Base-by-base conservation (phyloP, 2,329 filamentous ascomycete genomes). In the Xylariaceae sp. region DNA sequence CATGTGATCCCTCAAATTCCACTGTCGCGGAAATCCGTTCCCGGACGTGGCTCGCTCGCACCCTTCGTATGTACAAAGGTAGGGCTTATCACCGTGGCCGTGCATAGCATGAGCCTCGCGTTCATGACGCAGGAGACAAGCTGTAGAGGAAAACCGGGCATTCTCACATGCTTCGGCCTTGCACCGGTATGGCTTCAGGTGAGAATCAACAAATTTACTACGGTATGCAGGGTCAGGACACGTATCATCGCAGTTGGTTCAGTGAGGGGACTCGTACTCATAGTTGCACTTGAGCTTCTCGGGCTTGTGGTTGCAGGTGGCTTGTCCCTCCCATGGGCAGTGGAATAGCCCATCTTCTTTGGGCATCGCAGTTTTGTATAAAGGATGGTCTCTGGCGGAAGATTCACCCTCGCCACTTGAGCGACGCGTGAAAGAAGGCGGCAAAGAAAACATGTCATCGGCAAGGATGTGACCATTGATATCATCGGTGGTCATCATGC, bases 221-320 rank as follows among this genome's bases (percentile, higher is more conserved):
- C 46, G 16, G 45, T 43, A 44, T 44, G 34, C 46, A 41, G 49
- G 51, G 56, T 64, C 56, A 63, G 56, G 58, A 53, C 43, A 46
- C 12, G 13, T 13, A 10, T 47, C 15, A 12, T 49, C 42, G 48
- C 3, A 18, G 3, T 41, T 39, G 19, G 15, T 43, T 21, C 7
- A 32, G 34, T 36, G 34, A 34, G 42, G 37, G 54, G 34, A 19
- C 21, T 75, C 89, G 82, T 86, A 95, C 92, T 96, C 92, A 70
- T 96, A 97, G 75, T 96, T 95, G 85, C 92, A 96, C 83, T 96
- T 96, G 65, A 97, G 88, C 77, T 95, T 94, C 68, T 95, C 94
- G 39, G 92, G 84, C 75, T 89, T 88, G 83, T 96, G 92, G 72
- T 83, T 88, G 81, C 92, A 97, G 67, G 70, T 77, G 30, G 74